Evolutionary conservation across 2,329 filamentous ascomycete species (phyloP).

Genomic region (Trichophyton simii): DNA sequence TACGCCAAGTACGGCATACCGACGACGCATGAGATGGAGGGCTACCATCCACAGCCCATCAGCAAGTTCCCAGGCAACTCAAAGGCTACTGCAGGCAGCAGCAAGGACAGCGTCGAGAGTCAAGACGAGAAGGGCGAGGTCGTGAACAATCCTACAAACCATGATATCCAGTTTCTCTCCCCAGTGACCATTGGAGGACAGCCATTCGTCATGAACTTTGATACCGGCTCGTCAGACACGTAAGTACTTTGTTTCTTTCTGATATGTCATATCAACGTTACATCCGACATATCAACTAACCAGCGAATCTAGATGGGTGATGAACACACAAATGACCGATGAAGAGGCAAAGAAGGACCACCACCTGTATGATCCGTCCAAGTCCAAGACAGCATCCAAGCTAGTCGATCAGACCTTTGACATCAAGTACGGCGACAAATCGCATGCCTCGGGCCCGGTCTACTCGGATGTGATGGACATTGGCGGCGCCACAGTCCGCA

Average conservation of each 20-base stretch:
- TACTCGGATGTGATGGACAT: constrained; percentile 54
- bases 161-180: constrained; percentile 58
- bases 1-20: constrained; percentile 55
- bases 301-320: constrained; percentile 49
- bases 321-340: constrained; percentile 48
- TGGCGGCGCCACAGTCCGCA: constrained; percentile 46
- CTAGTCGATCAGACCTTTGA: constrained; percentile 43
- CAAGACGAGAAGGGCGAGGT: constrained; percentile 42
- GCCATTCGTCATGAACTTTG: constrained; percentile 56
- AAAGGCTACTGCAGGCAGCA: constrained; percentile 15
- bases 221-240: constrained; percentile 63
- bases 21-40: constrained; percentile 27
- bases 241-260: constrained; percentile 25
- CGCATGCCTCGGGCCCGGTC: constrained; percentile 50
- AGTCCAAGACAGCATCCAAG: constrained; percentile 40
- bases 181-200: constrained; percentile 59
- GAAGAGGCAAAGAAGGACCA: constrained; percentile 38
- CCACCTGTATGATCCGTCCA: constrained; percentile 41
- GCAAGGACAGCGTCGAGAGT: constrained; percentile 5
- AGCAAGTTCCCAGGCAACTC: neutral
- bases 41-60: neutral
- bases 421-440: constrained; percentile 55
- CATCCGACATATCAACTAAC: too few relatives aligned
- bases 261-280: neutral
- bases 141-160: constrained; percentile 49